These are phyloP conservation scores for Colletotrichum sublineola DNA, from an alignment of 2,329 filamentous ascomycete genomes.

Conservation along the genomic window DNA sequence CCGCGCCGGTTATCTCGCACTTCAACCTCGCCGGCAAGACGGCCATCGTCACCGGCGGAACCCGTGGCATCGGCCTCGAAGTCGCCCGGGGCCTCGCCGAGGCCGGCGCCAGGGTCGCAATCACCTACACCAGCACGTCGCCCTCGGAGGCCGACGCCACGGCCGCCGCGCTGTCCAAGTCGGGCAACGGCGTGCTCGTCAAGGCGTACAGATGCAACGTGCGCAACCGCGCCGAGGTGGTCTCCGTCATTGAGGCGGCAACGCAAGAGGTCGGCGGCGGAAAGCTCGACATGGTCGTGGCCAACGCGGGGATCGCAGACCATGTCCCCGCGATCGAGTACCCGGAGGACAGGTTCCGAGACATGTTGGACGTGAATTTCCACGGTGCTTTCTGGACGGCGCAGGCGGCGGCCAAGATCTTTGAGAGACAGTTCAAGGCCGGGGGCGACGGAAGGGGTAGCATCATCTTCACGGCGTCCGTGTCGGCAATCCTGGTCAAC, in stretches of 20 bases:
- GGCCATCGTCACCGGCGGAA: constrained; percentile 34
- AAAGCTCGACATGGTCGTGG: constrained; percentile 57
- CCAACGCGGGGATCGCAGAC: constrained; percentile 57
- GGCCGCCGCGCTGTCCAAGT: constrained; percentile 32
- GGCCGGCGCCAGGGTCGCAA: constrained; percentile 36
- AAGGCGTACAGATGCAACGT: constrained; percentile 57
- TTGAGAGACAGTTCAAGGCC: constrained; percentile 51
- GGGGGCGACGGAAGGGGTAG: constrained; percentile 48
- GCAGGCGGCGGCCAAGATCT: constrained; percentile 56
- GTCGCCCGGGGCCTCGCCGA: constrained; percentile 33
- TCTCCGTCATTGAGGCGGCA: constrained; percentile 46
- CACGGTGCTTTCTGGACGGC: constrained; percentile 59
- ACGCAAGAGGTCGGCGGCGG: constrained; percentile 52
- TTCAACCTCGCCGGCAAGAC: constrained; percentile 41
- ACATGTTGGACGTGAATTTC: constrained; percentile 56
- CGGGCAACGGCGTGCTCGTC: constrained; percentile 43
- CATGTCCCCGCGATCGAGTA: constrained; percentile 56
- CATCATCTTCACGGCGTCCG: constrained; percentile 57
- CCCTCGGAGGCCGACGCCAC: constrained; percentile 33
- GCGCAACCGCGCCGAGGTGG: constrained; percentile 47
- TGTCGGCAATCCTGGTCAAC: constrained; percentile 57
- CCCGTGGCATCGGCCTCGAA: constrained; percentile 36
- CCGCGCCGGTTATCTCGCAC: constrained; percentile 34
- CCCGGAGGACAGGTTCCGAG: constrained; percentile 53
- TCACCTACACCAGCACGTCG: constrained; percentile 39